Evolutionary conservation across 805 yeast genomes (phyloP), one percentile per base, ranked within the genome.

Genomic region (Kazachstania kunashirensis): DNA sequence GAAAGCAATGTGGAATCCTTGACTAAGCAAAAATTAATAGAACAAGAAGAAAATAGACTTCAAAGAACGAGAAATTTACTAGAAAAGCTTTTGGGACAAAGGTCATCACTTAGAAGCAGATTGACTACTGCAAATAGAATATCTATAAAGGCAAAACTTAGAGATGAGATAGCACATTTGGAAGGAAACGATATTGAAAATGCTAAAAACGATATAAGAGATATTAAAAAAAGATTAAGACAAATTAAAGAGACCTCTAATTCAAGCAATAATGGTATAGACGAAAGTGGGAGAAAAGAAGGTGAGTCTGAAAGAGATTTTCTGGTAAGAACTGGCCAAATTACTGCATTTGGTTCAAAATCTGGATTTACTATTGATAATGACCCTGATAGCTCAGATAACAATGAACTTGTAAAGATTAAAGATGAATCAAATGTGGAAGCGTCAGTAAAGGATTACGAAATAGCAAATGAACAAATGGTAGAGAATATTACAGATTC

Each of bases 331-430:
- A 88, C 89, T 0, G 98, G 98, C 20, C 78, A 85, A 55, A 75
- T 86, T 38, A 92, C 98, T 0, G 97, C 97, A 0, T 92, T 92
- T 65, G 94, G 96, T 9, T 73, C 74, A 21, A 61, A 73, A 15
- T 66, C 68, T 28, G 78, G 75, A 2, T 81, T 84, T 47, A 67
- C 37, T 4, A 23, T 31, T 6, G 41, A 39, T 8, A 28, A 33
- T 3, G 40, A 37, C 7, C 29, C 24, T 3, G 29, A 23, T 8
- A 21, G 23, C 12, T 20, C 23, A 2, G 24, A n/a, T 23, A 13
- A 16, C 19, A 6, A 27, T 9, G 26, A 24, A 24, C 11, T 11
- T n/a, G n/a, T 3, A 10, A 23, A 20, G 7, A 10, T 11, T 10
- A 4, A 8, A 10, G 9, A 23, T 13, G 24, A 20, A 3, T 24